A percentile compares a stretch with the other conserved stretches of the same genome.
These are phyloP conservation scores for Phytopythium chamaehyphon DNA, from an alignment of 352 stramenopile genomes.

Conservation along the genomic window DNA sequence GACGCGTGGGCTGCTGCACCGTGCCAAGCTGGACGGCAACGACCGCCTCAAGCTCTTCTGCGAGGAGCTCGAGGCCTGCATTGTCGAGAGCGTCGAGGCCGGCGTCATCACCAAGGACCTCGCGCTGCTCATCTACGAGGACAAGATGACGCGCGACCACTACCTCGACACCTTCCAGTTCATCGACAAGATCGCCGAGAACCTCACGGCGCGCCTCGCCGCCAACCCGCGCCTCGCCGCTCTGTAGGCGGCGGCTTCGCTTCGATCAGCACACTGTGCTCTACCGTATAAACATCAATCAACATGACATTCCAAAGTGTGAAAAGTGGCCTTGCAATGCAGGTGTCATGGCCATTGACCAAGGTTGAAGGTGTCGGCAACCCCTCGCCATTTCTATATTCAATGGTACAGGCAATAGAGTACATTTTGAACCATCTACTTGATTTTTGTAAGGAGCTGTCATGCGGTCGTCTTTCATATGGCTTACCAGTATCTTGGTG, in stretches of 20 bases:
- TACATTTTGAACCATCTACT: no score
- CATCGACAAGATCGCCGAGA: slow-evolving; percentile 47
- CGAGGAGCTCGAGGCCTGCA: slow-evolving; percentile 63
- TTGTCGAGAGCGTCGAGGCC: slow-evolving; percentile 81
- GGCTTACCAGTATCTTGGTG: no score
- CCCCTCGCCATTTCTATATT: no score
- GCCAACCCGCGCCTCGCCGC: slow-evolving; percentile 32
- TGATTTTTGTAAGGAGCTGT: no score
- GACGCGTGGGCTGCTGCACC: slow-evolving; percentile 79
- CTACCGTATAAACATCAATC: neutral
- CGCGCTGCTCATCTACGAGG: slow-evolving; percentile 73
- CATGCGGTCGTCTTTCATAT: no score
- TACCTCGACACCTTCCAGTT: slow-evolving; percentile 82
- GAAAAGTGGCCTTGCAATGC: no score
- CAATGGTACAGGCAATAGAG: no score
- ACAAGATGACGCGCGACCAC: slow-evolving; percentile 68
- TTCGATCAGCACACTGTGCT: no score
- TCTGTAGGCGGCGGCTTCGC: slow-evolving; percentile 13
- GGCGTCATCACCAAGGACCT: slow-evolving; percentile 89
- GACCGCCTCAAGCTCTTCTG: slow-evolving; percentile 65
- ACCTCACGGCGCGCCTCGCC: slow-evolving; percentile 33
- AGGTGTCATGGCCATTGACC: no score
- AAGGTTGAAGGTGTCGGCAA: no score
- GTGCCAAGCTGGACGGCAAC: slow-evolving; percentile 85
- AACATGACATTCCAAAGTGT: no score